Percentiles rank a stretch among this genome's conserved stretches.
phyloP scores from a whole-genome alignment of 768 basidiomycete genomes.

The Hydnomerulius pinastri region DNA sequence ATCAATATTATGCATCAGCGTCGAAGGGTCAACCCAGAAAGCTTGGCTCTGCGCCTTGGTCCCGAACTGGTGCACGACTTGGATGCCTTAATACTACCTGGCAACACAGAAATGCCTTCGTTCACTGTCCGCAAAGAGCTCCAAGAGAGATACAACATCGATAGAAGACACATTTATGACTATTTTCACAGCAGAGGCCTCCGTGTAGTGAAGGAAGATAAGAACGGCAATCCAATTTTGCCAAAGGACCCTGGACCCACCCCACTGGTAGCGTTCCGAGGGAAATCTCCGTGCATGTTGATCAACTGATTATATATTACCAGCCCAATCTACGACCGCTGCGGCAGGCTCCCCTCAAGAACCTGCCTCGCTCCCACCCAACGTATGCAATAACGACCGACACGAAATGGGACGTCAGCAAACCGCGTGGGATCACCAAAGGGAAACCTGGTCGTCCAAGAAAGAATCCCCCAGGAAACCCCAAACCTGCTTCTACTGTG shows the following conservation, averaged over 20 bases:
- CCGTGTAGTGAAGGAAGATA: constrained; percentile 66
- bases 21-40: constrained; percentile 65
- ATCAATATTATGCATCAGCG: constrained; percentile 29
- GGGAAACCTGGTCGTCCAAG: constrained; percentile 32
- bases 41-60: constrained; percentile 64
- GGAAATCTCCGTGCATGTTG: constrained; percentile 7
- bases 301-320: constrained; percentile 10
- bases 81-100: constrained; percentile 68
- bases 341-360: constrained; percentile 26
- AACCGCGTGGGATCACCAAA: constrained; percentile 32
- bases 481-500: constrained; percentile 3
- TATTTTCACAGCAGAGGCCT: constrained; percentile 70
- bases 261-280: constrained; percentile 20
- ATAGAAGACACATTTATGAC: constrained; percentile 76
- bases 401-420: constrained; percentile 13
- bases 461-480: constrained; percentile 16
- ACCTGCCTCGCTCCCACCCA: constrained; percentile 16
- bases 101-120: constrained; percentile 72
- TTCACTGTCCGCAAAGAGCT: constrained; percentile 70
- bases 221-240: constrained; percentile 50
- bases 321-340: constrained; percentile 35
- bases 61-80: constrained; percentile 70
- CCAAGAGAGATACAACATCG: constrained; percentile 68
- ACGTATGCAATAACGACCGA: constrained; percentile 15
- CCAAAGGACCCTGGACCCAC: constrained; percentile 19